Evolutionary conservation across 176 grass and related monocot genomes (phyloP), one percentile per base, ranked within the genome.

Genomic region (Carex littledalei): DNA sequence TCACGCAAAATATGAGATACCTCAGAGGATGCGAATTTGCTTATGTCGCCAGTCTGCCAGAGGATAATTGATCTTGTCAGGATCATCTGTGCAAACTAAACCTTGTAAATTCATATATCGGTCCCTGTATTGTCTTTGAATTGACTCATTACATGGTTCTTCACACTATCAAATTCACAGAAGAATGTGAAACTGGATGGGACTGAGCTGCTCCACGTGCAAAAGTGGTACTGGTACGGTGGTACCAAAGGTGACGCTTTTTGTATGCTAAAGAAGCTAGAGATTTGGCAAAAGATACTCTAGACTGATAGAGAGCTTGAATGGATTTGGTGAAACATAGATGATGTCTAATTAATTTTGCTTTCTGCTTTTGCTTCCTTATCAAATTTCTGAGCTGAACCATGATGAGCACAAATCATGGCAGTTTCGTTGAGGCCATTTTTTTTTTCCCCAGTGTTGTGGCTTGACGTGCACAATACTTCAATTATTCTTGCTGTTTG

Each of bases 191-290:
- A 4, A 5, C 22, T 11, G 73, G 52, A 78, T 78, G 74, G 52
- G 74, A 54, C 56, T 13, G 52, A 78, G 50, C 74, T 57, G 74
- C 26, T 78, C 74, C 74, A 78, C 52, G 74, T 78, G 74, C 74
- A 78, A 57, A 77, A 78, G 74, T 57, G 50, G 50, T 78, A 57
- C 47, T 50, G 47, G 47, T 43, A 37, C 35, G 29, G 29, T 29
- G 29, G 29, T 8, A 50, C 74, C 74, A 18, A 78, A 32, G 74
- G 14, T 32, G 74, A 7, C 74, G 1, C 5, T 24, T 50, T 54
- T 32, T 78, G 57, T 55, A 32, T 56, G 74, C 24, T 78, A 78
- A 56, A 78, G 24, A 56, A 31, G 24, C 13, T 34, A 56, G 11
- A 63, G 21, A 63, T 63, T 63, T 21, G 21, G 18, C 60, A 56